Percentiles rank a stretch among this genome's conserved stretches.
These are phyloP conservation scores for Podaxis carcinomalis DNA, from an alignment of 768 basidiomycete species.

Conservation along the genomic window DNA sequence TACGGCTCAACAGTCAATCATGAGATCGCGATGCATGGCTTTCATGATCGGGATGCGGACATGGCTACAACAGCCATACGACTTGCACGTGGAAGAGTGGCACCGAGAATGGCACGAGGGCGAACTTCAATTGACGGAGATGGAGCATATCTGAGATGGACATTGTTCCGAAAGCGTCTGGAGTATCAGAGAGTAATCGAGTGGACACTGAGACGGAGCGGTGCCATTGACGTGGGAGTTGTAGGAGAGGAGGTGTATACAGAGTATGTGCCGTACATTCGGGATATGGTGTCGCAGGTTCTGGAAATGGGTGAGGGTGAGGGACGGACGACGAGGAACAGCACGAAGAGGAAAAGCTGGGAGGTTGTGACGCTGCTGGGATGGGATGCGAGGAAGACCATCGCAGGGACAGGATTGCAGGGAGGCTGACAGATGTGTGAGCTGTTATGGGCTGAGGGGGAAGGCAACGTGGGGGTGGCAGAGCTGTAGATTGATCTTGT, in stretches of 20 bases:
- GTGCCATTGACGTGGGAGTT: not conserved
- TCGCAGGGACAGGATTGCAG: slow-evolving; percentile 7
- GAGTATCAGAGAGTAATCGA: slow-evolving; percentile 38
- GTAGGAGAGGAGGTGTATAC: slow-evolving; percentile 32
- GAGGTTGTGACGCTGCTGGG: slow-evolving; percentile 33
- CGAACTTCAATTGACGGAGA: slow-evolving; percentile 28
- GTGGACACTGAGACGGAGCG: slow-evolving; percentile 13
- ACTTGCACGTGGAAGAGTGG: slow-evolving; percentile 38
- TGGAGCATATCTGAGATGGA: slow-evolving; percentile 7
- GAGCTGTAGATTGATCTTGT: slow-evolving; percentile 22
- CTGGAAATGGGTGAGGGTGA: slow-evolving; percentile 16
- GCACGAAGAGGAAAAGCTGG: slow-evolving; percentile 34
- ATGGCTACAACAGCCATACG: slow-evolving; percentile 44
- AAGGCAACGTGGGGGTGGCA: slow-evolving; percentile 24
- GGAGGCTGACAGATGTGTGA: slow-evolving; percentile 12
- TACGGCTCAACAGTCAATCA: slow-evolving; percentile 23
- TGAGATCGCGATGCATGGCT: slow-evolving; percentile 24
- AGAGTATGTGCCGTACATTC: slow-evolving; percentile 75
- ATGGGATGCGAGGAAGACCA: slow-evolving; percentile 24
- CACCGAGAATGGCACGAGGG: slow-evolving; percentile 20
- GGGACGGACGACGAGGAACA: slow-evolving; percentile 50
- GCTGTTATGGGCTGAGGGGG: slow-evolving; percentile 17
- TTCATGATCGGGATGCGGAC: slow-evolving; percentile 41
- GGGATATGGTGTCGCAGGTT: slow-evolving; percentile 52
- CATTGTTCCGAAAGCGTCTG: slow-evolving; percentile 36